Evolutionary conservation across 2,329 filamentous ascomycete species (phyloP), one percentile per base, ranked within the genome.

Genomic region (Diaporthe vaccinii): DNA sequence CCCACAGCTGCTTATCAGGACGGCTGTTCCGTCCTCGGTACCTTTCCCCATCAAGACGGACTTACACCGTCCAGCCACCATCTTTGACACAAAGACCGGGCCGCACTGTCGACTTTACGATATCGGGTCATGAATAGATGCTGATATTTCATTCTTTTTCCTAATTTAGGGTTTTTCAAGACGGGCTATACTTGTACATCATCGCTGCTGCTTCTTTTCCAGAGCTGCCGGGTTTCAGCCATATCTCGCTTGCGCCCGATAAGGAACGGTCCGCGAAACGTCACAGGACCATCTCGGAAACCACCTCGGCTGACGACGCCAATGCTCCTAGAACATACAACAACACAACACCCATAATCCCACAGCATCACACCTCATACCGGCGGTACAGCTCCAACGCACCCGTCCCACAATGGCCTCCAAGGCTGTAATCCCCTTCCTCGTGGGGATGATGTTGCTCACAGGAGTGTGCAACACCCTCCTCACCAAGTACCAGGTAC

Each of bases 401-500:
- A 25, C 62, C n/a, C 36, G 17, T 17, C 14, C 59, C 59, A 82
- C 78, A 71, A 97, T 98, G 94, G 90, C 93, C 79, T 88, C 90
- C 78, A 91, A 91, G 83, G 90, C 91, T 51, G 83, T 95, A 73
- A 91, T 98, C 76, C 95, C 95, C 51, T 90, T 98, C 82, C 89
- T 98, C 78, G 95, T 98, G 84, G 93, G 89, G 80, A 97, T 98
- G 95, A 98, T 98, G 96, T 89, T 98, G 82, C 86, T 98, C 82
- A 98, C 96, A 34, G 96, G 96, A 77, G 95, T 98, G 77, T 98
- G 95, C 89, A 99, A 99, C 84, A 99, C 97, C 2, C 91, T 99
- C 77, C 89, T 99, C 81, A 98, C 96, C 79, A 99, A 99, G 83
- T 98, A 96, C 82, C 96, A 98, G 87, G 95, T 96, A 84, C 76